Evolutionary conservation across 2,329 filamentous ascomycete genomes (phyloP).

Genomic region (Penicillium sp.): DNA sequence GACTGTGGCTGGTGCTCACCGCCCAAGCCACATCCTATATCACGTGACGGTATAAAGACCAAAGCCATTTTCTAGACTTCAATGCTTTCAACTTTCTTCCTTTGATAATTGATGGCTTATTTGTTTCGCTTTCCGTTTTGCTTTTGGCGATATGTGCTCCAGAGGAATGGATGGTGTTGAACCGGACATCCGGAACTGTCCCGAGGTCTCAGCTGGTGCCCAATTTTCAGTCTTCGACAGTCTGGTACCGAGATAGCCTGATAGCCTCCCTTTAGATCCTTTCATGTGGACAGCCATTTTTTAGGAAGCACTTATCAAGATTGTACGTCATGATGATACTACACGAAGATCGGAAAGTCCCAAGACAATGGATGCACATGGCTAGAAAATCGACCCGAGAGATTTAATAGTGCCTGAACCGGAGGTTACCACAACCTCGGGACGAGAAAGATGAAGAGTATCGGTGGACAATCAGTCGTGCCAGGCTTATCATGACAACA

Average conservation of each 20-base stretch:
- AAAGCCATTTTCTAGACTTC: neutral
- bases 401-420: neutral
- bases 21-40: slow-evolving; percentile 9
- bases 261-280: neutral
- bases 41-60: neutral
- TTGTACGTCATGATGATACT: neutral
- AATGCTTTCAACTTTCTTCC: neutral
- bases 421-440: slow-evolving; percentile 1
- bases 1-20: slow-evolving; percentile 22
- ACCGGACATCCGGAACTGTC: neutral
- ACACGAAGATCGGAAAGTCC: neutral
- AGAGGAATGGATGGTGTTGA: neutral
- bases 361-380: neutral
- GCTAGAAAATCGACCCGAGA: neutral
- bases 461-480: slow-evolving; percentile 8
- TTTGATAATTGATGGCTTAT: neutral
- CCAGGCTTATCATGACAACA: slow-evolving; percentile 13
- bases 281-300: neutral
- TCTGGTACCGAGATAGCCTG: neutral
- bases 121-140: neutral
- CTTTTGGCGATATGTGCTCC: neutral
- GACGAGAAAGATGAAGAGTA: neutral
- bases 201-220: neutral
- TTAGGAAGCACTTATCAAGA: neutral
- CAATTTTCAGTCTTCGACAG: neutral